Evolutionary conservation across 768 basidiomycete species (phyloP), one percentile per base, ranked within the genome.

Genomic region (Lactifluus rugatus): DNA sequence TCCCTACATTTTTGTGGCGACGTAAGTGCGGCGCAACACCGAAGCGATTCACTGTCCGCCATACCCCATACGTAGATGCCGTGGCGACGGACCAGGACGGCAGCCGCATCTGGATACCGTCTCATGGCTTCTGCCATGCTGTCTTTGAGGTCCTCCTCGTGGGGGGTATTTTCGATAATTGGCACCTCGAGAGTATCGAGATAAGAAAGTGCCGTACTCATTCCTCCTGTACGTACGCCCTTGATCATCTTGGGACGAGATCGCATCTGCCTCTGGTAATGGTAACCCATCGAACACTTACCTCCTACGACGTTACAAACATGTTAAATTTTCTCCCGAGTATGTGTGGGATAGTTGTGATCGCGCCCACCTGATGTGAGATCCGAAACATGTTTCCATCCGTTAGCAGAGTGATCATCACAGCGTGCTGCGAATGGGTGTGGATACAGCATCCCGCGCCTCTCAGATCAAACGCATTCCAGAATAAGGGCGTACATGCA

Each of bases 91-190:
- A 90, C 89, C 19, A 93, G 80, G 13, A 90, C 76, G 1, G 76
- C 92, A 1, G 86, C 81, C 0, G 92, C 87, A 45, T 89, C 80
- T 0, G 91, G 92, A 66, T 87, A 84, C 60, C 81, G 79, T 10
- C 72, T 69, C 88, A 93, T 92, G 2, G 90, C 90, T 36, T 81
- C 82, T 0, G 83, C 89, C 90, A 94, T 93, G 61, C 88, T 86
- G 42, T 89, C 89, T 60, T 84, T 87, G 57, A 94, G 74, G 68
- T 93, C 91, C 69, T 93, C 91, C 69, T 94, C 92, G 58, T 88
- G 78, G 5, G 91, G 91, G 1, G 92, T 94, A 66, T 93, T 94
- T 64, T 90, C 86, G 59, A 93, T 94, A 66, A 94, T 93, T 0
- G 91, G 92, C 2, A 94, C 74, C 52, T 81, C 83, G 9, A 93